Percentiles rank a stretch among this genome's conserved stretches.
Evolutionary conservation across 2,329 filamentous ascomycete genomes (phyloP).

Genomic region (Fusarium pseudonygamai): DNA sequence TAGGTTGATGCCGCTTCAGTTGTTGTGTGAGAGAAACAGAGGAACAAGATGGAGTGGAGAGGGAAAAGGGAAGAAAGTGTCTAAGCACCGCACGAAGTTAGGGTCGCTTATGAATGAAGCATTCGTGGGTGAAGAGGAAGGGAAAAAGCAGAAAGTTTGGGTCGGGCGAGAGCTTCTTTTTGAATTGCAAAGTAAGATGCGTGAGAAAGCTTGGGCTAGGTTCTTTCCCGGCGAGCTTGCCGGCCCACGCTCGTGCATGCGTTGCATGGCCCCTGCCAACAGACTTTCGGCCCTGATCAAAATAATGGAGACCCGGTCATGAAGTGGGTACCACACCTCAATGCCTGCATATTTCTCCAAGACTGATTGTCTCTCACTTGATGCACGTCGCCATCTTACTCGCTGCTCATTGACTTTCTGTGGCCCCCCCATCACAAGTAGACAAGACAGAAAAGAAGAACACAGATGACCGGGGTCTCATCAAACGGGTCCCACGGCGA

Average conservation of each 20-base stretch:
- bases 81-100: slow-evolving; percentile 62
- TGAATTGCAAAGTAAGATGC: slow-evolving; percentile 46
- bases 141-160: slow-evolving; percentile 47
- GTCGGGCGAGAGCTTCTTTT: slow-evolving; percentile 52
- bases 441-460: slow-evolving; percentile 24
- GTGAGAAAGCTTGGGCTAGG: slow-evolving; percentile 29
- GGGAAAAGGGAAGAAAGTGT: slow-evolving; percentile 44
- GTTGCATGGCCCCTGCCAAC: slow-evolving; percentile 38
- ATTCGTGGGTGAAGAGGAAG: slow-evolving; percentile 61
- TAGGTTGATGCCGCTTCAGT: slow-evolving; percentile 34
- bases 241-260: slow-evolving; percentile 31
- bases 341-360: slow-evolving; percentile 35
- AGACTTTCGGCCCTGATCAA: slow-evolving; percentile 41
- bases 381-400: slow-evolving; percentile 15
- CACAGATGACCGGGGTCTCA: slow-evolving; percentile 30
- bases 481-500: slow-evolving; percentile 37
- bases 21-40: slow-evolving; percentile 35
- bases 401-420: slow-evolving; percentile 23
- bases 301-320: slow-evolving; percentile 35
- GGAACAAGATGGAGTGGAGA: slow-evolving; percentile 42
- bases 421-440: slow-evolving; percentile 23
- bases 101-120: slow-evolving; percentile 56
- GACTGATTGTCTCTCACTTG: slow-evolving; percentile 30
- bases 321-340: slow-evolving; percentile 23
- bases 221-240: slow-evolving; percentile 42